Percentiles rank a stretch among this genome's conserved stretches.
phyloP scores from a whole-genome alignment of 768 basidiomycete species.

The Suillus ampliporus region DNA sequence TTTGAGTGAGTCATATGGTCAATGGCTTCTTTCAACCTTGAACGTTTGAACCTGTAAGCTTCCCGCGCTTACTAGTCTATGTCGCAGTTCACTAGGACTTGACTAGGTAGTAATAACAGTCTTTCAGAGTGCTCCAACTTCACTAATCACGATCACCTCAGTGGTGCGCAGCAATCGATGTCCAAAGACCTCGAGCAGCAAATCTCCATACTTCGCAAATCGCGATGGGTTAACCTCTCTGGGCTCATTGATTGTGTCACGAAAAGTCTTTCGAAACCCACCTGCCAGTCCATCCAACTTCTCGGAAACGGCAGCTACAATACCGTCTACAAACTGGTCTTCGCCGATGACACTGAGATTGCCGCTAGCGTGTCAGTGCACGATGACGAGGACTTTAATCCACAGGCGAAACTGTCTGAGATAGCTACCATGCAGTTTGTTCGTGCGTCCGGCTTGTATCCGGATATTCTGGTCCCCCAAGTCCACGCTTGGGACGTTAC shows the following conservation, averaged over 20 bases:
- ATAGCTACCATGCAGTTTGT: slow-evolving; percentile 1
- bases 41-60: too few species aligned
- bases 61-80: neutral
- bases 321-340: slow-evolving; percentile 2
- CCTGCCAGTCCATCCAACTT: neutral
- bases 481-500: neutral
- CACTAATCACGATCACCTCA: neutral
- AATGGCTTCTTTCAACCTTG: too few species aligned
- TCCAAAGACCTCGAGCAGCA: neutral
- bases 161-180: neutral
- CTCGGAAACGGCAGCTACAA: slow-evolving; percentile 1
- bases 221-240: neutral
- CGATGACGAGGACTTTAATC: neutral
- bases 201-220: slow-evolving; percentile 1
- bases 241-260: neutral
- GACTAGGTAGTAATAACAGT: neutral
- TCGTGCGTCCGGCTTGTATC: neutral
- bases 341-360: neutral
- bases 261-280: neutral
- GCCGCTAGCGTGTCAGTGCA: neutral
- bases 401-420: neutral
- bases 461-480: neutral
- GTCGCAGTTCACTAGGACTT: neutral
- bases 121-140: neutral
- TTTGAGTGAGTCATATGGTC: too few species aligned